Conservation (phyloP, 169 alveolate species). For the Babesia bovis region DNA sequence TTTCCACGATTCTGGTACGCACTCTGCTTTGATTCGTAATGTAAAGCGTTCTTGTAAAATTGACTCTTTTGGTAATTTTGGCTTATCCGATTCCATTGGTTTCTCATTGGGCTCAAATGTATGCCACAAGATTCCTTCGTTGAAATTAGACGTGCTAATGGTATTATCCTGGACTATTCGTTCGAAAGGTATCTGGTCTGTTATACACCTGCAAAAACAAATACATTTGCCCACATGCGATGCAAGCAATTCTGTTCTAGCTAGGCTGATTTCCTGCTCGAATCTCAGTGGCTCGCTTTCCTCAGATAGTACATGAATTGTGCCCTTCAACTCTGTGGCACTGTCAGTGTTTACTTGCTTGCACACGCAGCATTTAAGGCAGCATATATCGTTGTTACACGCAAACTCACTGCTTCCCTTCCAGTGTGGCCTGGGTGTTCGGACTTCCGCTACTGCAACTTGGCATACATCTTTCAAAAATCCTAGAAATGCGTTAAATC, state of each 20-base stretch:
- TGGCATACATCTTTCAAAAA: constrained; percentile 54
- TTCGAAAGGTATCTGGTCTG: constrained; percentile 34
- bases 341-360: not conserved
- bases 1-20: constrained; percentile 32
- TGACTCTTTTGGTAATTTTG: not conserved
- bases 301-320: not conserved
- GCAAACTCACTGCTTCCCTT: constrained; percentile 34
- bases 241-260: constrained; percentile 39
- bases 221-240: constrained; percentile 47
- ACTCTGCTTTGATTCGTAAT: constrained; percentile 47
- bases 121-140: constrained; percentile 54
- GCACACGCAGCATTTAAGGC: constrained; percentile 62
- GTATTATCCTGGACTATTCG: constrained; percentile 44
- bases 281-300: constrained; percentile 16
- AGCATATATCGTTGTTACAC: constrained; percentile 54
- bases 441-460: constrained; percentile 60
- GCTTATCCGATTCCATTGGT: not conserved
- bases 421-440: constrained; percentile 64
- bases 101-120: constrained; percentile 35
- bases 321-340: not conserved
- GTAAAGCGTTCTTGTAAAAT: constrained; percentile 58
- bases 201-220: constrained; percentile 47
- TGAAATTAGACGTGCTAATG: not conserved
- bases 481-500: constrained; percentile 7
- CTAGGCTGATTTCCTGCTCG: constrained; percentile 38